phyloP scores from a whole-genome alignment of 2,329 filamentous ascomycete genomes.

The Dactylonectria estremocensis region DNA sequence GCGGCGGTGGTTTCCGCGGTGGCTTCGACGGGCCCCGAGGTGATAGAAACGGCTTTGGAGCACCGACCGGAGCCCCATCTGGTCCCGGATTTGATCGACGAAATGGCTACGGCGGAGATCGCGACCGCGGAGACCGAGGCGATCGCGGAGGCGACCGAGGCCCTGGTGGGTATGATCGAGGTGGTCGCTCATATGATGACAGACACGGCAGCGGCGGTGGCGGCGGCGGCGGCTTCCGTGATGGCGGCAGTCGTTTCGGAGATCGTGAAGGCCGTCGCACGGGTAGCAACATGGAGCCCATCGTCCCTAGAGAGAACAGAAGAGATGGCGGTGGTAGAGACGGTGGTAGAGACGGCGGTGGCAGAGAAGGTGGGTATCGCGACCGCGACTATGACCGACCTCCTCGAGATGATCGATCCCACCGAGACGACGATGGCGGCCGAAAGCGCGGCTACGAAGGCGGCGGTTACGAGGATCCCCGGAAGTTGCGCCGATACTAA shows the following conservation, averaged over 20 bases:
- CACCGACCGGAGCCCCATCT: constrained; percentile 73
- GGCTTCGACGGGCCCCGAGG: constrained; percentile 56
- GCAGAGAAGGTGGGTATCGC: constrained; percentile 72
- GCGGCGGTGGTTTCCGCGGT: constrained; percentile 69
- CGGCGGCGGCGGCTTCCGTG: constrained; percentile 62
- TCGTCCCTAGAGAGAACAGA: constrained; percentile 57
- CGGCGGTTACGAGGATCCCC: constrained; percentile 84
- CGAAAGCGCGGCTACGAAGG: constrained; percentile 83
- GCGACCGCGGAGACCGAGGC: constrained; percentile 59
- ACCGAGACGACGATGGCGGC: constrained; percentile 68
- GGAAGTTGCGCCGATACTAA: constrained; percentile 76
- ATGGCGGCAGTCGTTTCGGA: constrained; percentile 56
- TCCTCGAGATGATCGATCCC: neutral
- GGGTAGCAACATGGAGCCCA: constrained; percentile 88
- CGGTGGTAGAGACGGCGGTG: constrained; percentile 44
- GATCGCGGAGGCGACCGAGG: constrained; percentile 62
- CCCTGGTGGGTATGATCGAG: constrained; percentile 74
- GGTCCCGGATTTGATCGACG: constrained; percentile 69
- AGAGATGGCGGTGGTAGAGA: constrained; percentile 67
- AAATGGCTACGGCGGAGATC: constrained; percentile 63
- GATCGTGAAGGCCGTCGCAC: constrained; percentile 69
- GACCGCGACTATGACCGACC: constrained; percentile 58
- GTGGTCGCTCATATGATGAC: constrained; percentile 74
- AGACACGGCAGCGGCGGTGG: constrained; percentile 60
- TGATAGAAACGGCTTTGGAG: constrained; percentile 65